Evolutionary conservation across 305 asterid genomes (phyloP).

Genomic region (Plantago lanceolata): DNA sequence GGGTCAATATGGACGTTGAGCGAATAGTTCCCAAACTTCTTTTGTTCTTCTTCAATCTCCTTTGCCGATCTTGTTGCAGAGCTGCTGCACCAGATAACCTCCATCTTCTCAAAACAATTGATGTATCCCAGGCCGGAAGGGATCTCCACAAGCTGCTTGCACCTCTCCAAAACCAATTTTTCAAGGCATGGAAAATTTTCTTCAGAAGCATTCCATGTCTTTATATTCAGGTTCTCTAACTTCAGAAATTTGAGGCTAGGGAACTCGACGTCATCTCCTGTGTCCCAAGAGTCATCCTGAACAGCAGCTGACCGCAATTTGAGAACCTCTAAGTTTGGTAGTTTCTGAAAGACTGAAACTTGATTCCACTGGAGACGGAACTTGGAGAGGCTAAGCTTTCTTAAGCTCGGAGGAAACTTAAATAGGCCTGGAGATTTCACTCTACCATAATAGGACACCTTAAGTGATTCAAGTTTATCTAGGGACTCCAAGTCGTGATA

Average conservation of each 20-base stretch:
- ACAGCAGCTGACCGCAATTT: background rate
- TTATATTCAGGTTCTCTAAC: background rate
- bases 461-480: background rate
- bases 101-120: background rate
- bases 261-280: background rate
- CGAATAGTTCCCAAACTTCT: background rate
- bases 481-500: background rate
- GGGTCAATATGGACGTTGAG: slow-evolving; percentile 2
- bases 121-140: background rate
- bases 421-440: background rate
- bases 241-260: background rate
- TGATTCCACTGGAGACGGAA: background rate
- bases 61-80: background rate
- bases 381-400: slow-evolving; percentile 5
- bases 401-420: background rate
- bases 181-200: slow-evolving; percentile 1
- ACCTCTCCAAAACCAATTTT: background rate
- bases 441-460: background rate
- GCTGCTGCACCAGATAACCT: background rate
- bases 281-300: background rate
- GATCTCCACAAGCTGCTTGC: background rate
- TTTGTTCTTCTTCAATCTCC: background rate
- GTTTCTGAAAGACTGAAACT: background rate
- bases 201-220: background rate
- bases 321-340: background rate